Conservation (phyloP, 768 basidiomycete genomes). For the Tricholoma sp. region DNA sequence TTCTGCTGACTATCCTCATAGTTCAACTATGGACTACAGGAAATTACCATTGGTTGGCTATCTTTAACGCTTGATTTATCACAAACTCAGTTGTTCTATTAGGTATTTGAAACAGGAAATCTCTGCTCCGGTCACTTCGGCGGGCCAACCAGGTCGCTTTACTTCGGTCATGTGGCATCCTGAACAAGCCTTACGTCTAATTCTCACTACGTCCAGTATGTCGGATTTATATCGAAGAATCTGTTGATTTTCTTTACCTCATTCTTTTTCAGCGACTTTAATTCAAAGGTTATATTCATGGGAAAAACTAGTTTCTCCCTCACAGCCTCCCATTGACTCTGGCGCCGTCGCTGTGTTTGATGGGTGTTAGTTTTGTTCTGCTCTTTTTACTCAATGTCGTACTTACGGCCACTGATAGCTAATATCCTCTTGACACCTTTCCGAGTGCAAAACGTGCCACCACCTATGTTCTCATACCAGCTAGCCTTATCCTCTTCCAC, state of each 20-base stretch:
- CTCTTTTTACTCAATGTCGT: neutral
- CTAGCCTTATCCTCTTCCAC: conserved; percentile 25
- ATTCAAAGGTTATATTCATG: conserved; percentile 65
- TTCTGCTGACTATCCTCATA: conserved; percentile 17
- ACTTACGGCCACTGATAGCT: conserved; percentile 36
- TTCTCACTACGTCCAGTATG: conserved; percentile 66
- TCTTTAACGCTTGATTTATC: neutral
- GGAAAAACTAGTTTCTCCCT: conserved; percentile 68
- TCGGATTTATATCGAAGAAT: conserved; percentile 3
- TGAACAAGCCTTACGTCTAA: conserved; percentile 61
- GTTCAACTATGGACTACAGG: conserved; percentile 94
- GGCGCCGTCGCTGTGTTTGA: conserved; percentile 89
- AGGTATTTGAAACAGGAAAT: conserved; percentile 96
- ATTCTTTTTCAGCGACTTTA: conserved; percentile 36
- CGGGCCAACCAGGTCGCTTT: conserved; percentile 45
- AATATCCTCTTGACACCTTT: conserved; percentile 85
- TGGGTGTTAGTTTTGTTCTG: conserved; percentile 56
- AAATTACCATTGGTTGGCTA: conserved; percentile 85
- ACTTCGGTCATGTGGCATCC: conserved; percentile 85
- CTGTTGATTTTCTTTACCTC: neutral
- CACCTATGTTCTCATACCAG: conserved; percentile 85
- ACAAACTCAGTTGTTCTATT: neutral
- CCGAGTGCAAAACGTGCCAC: conserved; percentile 91
- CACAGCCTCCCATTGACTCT: conserved; percentile 63
- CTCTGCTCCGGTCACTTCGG: conserved; percentile 32